These are phyloP conservation scores for Phytophthora colocasiae DNA, from an alignment of 352 stramenopile species.

Conservation along the genomic window DNA sequence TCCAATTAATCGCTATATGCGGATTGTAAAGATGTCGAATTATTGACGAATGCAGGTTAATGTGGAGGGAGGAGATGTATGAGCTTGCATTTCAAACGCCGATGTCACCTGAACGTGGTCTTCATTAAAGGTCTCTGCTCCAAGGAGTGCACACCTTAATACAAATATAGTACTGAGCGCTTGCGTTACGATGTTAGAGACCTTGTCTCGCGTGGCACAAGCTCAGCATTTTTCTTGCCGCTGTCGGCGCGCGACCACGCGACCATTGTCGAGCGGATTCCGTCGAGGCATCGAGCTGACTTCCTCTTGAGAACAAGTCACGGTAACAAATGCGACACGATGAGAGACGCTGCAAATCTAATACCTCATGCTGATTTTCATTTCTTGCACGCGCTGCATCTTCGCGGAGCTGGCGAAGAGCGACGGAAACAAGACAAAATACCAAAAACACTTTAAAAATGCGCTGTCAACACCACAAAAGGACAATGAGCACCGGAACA, in stretches of 20 bases:
- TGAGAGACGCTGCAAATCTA: slow-evolving; percentile 22
- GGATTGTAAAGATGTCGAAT: neutral
- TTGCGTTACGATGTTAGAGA: slow-evolving; percentile 11
- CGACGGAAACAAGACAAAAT: too few relatives aligned
- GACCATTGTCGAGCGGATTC: slow-evolving; percentile 1
- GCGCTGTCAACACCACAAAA: too few relatives aligned
- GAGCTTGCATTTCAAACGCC: slow-evolving; percentile 21
- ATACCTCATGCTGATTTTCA: neutral
- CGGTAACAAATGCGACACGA: slow-evolving; percentile 15
- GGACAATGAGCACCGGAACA: too few relatives aligned
- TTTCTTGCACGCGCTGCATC: neutral
- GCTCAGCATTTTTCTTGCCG: slow-evolving; percentile 2
- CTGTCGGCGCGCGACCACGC: slow-evolving; percentile 12
- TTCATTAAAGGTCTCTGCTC: neutral
- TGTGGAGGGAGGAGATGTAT: slow-evolving; percentile 19
- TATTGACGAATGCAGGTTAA: slow-evolving; percentile 6
- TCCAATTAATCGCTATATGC: neutral
- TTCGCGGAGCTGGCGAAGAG: too few relatives aligned
- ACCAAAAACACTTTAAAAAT: too few relatives aligned
- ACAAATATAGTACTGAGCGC: slow-evolving; percentile 5
- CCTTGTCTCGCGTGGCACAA: slow-evolving; percentile 15
- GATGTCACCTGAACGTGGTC: slow-evolving; percentile 17
- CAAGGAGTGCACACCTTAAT: neutral
- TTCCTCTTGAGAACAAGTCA: neutral
- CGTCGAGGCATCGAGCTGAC: neutral